Evolutionary conservation across 257 asterid genomes (phyloP).

Genomic region (Cinchona pubescens): DNA sequence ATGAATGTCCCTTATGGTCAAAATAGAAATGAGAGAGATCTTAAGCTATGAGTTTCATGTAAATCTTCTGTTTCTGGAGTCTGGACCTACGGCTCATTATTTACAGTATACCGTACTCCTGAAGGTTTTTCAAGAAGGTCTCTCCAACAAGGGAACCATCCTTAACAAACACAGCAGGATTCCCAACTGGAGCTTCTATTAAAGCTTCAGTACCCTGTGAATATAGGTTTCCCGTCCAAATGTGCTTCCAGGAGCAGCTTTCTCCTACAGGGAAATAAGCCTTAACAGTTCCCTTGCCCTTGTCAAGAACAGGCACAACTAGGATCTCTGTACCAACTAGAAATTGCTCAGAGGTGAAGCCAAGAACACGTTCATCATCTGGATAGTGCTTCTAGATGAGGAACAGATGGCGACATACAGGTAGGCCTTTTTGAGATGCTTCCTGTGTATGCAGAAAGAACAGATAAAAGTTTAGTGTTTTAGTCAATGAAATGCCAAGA

Average conservation of each 20-base stretch:
- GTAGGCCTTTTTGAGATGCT: conserved; percentile 81
- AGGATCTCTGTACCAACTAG: conserved; percentile 87
- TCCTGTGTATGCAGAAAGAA: conserved; percentile 41
- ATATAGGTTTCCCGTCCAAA: conserved; percentile 72
- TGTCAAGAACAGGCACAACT: conserved; percentile 87
- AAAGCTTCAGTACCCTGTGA: conserved; percentile 51
- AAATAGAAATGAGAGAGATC: background rate
- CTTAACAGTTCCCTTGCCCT: conserved; percentile 58
- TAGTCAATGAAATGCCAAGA: background rate
- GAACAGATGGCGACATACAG: conserved; percentile 89
- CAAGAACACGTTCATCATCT: conserved; percentile 58
- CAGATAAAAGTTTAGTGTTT: background rate
- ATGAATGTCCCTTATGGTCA: background rate
- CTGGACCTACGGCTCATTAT: background rate
- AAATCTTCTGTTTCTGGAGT: conserved; percentile 10
- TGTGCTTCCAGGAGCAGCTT: conserved; percentile 65
- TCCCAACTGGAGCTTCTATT: conserved; percentile 72
- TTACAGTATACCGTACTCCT: conserved; percentile 44
- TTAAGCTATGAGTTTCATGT: background rate
- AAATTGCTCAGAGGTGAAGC: conserved; percentile 70
- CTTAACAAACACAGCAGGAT: conserved; percentile 83
- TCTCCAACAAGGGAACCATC: conserved; percentile 75
- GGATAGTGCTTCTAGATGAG: conserved; percentile 96
- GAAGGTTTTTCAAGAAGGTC: conserved; percentile 54
- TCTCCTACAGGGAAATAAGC: conserved; percentile 79